Evolutionary conservation across 2,329 filamentous ascomycete genomes (phyloP), one percentile per base, ranked within the genome.

Genomic region (Apiospora sp.): DNA sequence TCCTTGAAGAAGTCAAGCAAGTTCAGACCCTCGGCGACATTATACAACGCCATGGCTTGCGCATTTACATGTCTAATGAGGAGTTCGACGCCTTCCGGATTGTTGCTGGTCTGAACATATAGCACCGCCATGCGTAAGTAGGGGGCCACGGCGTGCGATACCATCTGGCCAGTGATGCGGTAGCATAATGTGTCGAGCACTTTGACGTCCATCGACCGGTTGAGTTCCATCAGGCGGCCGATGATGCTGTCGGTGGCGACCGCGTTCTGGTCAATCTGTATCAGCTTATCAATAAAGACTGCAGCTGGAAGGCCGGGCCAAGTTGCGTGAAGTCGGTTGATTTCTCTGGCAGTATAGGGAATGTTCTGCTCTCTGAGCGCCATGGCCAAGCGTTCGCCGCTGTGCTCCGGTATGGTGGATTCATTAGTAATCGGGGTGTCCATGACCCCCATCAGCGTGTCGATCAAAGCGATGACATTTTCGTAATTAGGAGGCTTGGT

Each of bases 251-350:
- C 84, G 1, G 88, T 90, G 2, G 84, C 84, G 1, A 78, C 74
- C 0, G 82, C 80, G 71, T 90, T 91, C 77, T 92, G 88, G 74
- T 92, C 87, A 68, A 92, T 85, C 27, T 85, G 84, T 41, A 95
- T 84, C 37, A 95, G 84, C 79, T 92, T 94, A 78, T 91, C 90
- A 34, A 92, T 79, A 70, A 93, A 90, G n/a, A 90, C 82, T 74
- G 88, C 90, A 5, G 78, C 74, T 24, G 76, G 73, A 34, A 76
- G 75, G 68, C 80, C 76, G 74, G 79, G 78, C 83, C 84, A 87
- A 48, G 86, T 82, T 48, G 80, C 80, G 72, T 86, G 82, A 2
- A 91, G 75, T 2, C 86, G 75, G 41, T 84, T 80, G 16, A 87
- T 81, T 77, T 91, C 89, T 0, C 77, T 74, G 0, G 79, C 76